These are phyloP conservation scores for Pyrenula massariospora DNA, from an alignment of 495 filamentous ascomycete species.

Conservation along the genomic window DNA sequence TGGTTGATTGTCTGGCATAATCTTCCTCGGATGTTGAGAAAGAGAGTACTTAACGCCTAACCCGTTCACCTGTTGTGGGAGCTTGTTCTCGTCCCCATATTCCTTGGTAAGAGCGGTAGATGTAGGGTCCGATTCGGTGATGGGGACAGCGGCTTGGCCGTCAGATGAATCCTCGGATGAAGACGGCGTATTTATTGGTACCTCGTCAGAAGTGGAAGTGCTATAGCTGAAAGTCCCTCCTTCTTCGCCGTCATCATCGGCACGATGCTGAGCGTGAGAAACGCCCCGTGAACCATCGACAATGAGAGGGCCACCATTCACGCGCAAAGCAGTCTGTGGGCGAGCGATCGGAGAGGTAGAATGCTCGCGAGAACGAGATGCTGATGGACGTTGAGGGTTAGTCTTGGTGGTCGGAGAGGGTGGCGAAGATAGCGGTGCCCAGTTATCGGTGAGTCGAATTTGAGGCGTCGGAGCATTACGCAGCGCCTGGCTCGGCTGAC, in stretches of 20 bases:
- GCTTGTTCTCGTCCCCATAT: conserved; percentile 21
- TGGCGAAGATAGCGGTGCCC: neutral
- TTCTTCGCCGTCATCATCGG: conserved; percentile 1
- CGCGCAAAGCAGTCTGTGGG: neutral
- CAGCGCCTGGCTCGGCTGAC: neutral
- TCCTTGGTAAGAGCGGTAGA: conserved; percentile 7
- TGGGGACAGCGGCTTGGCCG: conserved; percentile 19
- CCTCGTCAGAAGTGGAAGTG: conserved; percentile 29
- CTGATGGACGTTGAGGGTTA: neutral
- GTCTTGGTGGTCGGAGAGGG: neutral
- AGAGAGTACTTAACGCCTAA: neutral
- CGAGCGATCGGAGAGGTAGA: neutral
- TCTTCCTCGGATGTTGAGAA: neutral
- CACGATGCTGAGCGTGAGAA: conserved; percentile 21
- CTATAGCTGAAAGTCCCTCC: neutral
- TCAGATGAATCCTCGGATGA: conserved; percentile 21
- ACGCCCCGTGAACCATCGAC: conserved; percentile 27
- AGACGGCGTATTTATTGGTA: conserved; percentile 7
- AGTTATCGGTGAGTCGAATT: neutral
- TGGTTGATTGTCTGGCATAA: neutral
- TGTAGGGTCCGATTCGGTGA: conserved; percentile 9
- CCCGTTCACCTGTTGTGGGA: conserved; percentile 1
- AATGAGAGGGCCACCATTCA: conserved; percentile 29
- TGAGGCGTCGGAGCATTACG: neutral
- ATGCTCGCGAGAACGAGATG: neutral